Conservation (phyloP, 1,284 basidiomycete species). For the Ustilago hordei region DNA sequence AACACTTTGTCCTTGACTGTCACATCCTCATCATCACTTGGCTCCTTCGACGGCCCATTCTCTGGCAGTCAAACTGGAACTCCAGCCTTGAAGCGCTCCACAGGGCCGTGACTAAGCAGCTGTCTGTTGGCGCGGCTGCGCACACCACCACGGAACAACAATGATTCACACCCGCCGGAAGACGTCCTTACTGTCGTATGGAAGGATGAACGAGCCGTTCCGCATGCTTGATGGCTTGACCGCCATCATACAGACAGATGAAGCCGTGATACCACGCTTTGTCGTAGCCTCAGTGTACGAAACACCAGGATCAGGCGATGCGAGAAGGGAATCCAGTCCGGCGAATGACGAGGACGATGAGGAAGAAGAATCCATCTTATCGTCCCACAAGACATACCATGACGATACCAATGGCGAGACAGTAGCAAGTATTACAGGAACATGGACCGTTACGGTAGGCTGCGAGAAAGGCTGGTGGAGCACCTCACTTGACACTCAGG, state of each 20-base stretch:
- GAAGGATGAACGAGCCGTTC: constrained; percentile 12
- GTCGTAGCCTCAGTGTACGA: constrained; percentile 5
- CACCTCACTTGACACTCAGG: not conserved
- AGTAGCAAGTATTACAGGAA: not conserved
- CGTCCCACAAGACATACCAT: not conserved
- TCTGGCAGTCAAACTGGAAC: no score
- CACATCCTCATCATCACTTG: not conserved
- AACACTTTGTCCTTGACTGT: not conserved
- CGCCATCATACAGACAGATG: constrained; percentile 15
- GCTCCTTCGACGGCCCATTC: not conserved
- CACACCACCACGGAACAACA: not conserved
- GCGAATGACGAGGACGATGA: constrained; percentile 9
- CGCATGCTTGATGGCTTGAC: constrained; percentile 17
- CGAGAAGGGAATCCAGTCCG: not conserved
- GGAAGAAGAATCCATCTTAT: constrained; percentile 4
- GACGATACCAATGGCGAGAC: not conserved
- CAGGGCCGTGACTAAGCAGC: not conserved
- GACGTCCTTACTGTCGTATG: not conserved
- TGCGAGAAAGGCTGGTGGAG: constrained; percentile 33
- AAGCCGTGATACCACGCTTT: constrained; percentile 1
- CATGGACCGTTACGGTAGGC: constrained; percentile 23
- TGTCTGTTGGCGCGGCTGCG: not conserved
- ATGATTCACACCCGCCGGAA: not conserved
- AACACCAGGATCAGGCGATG: not conserved
- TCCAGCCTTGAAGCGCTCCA: no score